phyloP scores from a whole-genome alignment of 1,284 basidiomycete species.

The Naganishia liquefaciens region DNA sequence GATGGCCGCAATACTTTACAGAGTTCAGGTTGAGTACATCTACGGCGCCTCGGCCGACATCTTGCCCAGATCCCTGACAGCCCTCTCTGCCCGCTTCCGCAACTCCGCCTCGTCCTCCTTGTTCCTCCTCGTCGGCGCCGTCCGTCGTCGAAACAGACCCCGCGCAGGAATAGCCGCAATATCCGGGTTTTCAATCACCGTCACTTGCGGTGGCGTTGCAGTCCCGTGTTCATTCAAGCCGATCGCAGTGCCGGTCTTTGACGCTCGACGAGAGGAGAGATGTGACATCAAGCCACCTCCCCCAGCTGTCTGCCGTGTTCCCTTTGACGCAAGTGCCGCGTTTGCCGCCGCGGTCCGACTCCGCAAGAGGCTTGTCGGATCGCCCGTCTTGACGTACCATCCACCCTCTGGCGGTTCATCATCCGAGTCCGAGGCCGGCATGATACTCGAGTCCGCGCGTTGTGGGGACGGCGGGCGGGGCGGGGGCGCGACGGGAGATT shows the following conservation, averaged over 20 bases:
- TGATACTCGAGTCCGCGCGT: conserved; percentile 48
- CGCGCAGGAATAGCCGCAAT: conserved; percentile 10
- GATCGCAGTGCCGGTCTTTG: conserved; percentile 1
- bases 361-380: conserved; percentile 24
- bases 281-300: conserved; percentile 8
- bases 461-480: conserved; percentile 36
- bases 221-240: not conserved
- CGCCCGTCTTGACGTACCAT: conserved; percentile 47
- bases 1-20: too few species aligned
- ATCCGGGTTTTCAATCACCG: conserved; percentile 32
- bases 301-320: conserved; percentile 1
- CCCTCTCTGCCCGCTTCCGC: conserved; percentile 34
- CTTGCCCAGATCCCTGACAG: conserved; percentile 31
- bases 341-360: conserved; percentile 1
- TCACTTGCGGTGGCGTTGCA: conserved; percentile 7
- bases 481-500: conserved; percentile 6
- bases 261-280: conserved; percentile 6
- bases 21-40: not conserved
- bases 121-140: conserved; percentile 28
- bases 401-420: conserved; percentile 50
- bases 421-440: conserved; percentile 54
- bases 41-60: conserved; percentile 24
- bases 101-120: conserved; percentile 34
- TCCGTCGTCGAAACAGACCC: conserved; percentile 29
- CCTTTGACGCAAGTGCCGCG: not conserved